Evolutionary conservation across 257 asterid genomes (phyloP).

Genomic region (Solanum etuberosum): DNA sequence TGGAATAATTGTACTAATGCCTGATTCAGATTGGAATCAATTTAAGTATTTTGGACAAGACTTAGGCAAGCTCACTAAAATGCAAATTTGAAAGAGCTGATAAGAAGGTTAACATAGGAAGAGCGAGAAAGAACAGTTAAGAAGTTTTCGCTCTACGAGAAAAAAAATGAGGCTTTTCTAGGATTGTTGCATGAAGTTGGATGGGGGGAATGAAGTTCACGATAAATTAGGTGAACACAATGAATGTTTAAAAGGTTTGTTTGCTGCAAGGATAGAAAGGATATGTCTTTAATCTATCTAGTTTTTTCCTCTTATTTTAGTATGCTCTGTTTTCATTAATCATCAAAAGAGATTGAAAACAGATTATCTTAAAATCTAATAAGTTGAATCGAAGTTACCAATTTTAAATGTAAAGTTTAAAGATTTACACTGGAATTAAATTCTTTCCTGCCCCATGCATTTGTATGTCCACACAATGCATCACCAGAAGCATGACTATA

Average conservation of each 20-base stretch:
- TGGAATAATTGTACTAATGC: background rate
- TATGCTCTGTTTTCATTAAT: background rate
- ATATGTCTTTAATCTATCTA: background rate
- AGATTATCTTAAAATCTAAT: background rate
- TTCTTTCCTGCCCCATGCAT: background rate
- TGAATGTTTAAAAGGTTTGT: background rate
- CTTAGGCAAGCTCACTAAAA: background rate
- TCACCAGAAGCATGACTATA: background rate
- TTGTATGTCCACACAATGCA: background rate
- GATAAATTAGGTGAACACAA: background rate
- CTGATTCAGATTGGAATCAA: background rate
- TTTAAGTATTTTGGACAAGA: background rate
- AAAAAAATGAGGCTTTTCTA: background rate
- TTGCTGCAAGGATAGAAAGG: background rate
- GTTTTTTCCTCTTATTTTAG: background rate
- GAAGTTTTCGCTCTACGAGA: background rate
- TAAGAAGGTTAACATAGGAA: background rate
- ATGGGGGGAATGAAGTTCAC: background rate
- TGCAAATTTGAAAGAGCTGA: background rate
- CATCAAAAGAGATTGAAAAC: background rate
- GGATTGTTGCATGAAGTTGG: background rate
- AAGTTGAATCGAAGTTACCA: background rate
- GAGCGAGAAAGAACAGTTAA: background rate
- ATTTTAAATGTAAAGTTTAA: background rate
- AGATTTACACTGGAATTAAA: background rate